Evolutionary conservation across 164 flowering plant species (phyloP).

Genomic region (Liriodendron chinense): DNA sequence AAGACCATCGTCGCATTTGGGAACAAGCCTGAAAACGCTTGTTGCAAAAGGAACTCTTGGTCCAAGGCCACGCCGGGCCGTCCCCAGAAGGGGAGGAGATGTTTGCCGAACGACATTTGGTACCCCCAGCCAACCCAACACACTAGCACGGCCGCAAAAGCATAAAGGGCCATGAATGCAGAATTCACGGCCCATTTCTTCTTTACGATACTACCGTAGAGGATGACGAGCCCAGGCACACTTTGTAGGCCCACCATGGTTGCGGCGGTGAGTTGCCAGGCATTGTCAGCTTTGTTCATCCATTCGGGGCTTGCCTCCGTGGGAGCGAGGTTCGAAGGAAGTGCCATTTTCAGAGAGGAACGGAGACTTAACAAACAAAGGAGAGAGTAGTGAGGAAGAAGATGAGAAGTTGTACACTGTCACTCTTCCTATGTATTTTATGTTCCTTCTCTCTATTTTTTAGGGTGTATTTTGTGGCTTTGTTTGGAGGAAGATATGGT

Average conservation of each 20-base stretch:
- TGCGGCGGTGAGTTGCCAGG: constrained; percentile 46
- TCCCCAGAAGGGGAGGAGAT: constrained; percentile 28
- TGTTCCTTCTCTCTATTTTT: background rate
- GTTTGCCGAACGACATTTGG: constrained; percentile 29
- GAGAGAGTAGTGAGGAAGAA: background rate
- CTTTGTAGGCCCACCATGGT: constrained; percentile 47
- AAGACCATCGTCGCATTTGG: constrained; percentile 41
- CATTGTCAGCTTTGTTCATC: constrained; percentile 48
- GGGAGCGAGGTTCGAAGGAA: constrained; percentile 23
- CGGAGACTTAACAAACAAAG: background rate
- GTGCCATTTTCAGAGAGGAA: background rate
- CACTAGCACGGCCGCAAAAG: constrained; percentile 33
- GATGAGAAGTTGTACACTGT: background rate
- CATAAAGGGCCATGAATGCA: constrained; percentile 42
- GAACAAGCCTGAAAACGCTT: constrained; percentile 20
- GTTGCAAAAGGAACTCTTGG: constrained; percentile 14
- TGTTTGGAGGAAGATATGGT: background rate
- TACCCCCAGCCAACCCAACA: constrained; percentile 47
- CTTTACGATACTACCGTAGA: constrained; percentile 38
- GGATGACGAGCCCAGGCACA: constrained; percentile 41
- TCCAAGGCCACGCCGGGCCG: constrained; percentile 11
- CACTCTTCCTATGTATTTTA: background rate
- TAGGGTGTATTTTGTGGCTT: background rate
- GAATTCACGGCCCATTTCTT: constrained; percentile 48
- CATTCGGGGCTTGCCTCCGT: constrained; percentile 32